Percentiles rank a stretch among this genome's conserved stretches.
Conservation (phyloP, 148 eudicot genomes). For the Chenopodium formosanum region DNA sequence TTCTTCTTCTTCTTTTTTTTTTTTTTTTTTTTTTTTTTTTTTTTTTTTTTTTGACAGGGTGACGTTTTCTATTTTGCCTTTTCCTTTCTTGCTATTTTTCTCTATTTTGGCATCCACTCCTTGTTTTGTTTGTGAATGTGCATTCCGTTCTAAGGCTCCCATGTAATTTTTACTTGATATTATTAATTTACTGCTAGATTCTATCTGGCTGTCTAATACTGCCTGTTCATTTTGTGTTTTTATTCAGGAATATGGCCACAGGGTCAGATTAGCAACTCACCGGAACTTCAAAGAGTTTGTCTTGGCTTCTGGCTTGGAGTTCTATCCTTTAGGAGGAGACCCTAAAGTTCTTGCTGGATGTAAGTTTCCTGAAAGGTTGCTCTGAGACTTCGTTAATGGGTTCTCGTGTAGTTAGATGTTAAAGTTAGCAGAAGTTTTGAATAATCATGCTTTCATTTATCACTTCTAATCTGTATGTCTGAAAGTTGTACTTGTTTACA, state of each 20-base stretch:
- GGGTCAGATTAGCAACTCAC: constrained; percentile 87
- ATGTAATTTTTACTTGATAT: not conserved
- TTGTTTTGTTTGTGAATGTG: not conserved
- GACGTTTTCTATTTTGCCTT: too few species aligned
- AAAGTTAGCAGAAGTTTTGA: not conserved
- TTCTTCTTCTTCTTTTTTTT: too few species aligned
- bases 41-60: not conserved
- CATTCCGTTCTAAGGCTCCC: not conserved
- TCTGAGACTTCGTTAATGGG: constrained; percentile 9
- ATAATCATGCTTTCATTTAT: too few species aligned
- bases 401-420: not conserved
- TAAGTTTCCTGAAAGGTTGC: constrained; percentile 31
- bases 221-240: constrained; percentile 11
- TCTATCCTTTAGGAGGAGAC: constrained; percentile 82
- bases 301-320: constrained; percentile 73
- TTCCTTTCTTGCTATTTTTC: not conserved
- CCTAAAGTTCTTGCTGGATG: constrained; percentile 83
- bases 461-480: too few species aligned
- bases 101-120: not conserved
- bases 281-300: constrained; percentile 79
- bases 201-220: not conserved
- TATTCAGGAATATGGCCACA: constrained; percentile 81
- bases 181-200: not conserved
- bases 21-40: too few species aligned
- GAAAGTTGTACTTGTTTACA: too few species aligned